Evolutionary conservation across 1,139 yeast species (phyloP).

Genomic region (Lodderomyces orthopsilosis): DNA sequence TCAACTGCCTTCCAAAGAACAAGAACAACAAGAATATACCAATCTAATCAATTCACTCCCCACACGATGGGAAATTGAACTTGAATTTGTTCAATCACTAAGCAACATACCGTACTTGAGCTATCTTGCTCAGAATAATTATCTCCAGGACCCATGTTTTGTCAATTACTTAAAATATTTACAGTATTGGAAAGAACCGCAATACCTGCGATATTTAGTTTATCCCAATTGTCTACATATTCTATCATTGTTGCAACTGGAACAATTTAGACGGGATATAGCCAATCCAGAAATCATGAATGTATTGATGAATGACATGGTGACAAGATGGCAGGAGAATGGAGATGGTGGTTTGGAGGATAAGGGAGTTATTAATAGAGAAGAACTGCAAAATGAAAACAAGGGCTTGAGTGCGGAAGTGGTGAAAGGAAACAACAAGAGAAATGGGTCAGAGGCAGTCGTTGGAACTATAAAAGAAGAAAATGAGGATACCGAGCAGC

Average conservation of each 20-base stretch:
- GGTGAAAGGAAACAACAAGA: neutral
- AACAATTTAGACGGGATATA: slow-evolving; percentile 54
- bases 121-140: slow-evolving; percentile 71
- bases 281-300: slow-evolving; percentile 58
- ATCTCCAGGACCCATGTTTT: slow-evolving; percentile 59
- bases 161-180: slow-evolving; percentile 64
- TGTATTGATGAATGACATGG: slow-evolving; percentile 73
- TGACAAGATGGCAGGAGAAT: slow-evolving; percentile 55
- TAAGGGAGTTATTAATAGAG: neutral
- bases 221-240: slow-evolving; percentile 74
- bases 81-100: slow-evolving; percentile 81
- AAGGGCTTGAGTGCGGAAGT: no score
- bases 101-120: slow-evolving; percentile 75
- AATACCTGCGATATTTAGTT: slow-evolving; percentile 63
- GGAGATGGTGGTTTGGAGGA: slow-evolving; percentile 3
- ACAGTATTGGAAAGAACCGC: slow-evolving; percentile 71
- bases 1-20: slow-evolving; percentile 1
- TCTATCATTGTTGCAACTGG: slow-evolving; percentile 54
- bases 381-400: neutral
- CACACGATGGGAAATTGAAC: slow-evolving; percentile 76
- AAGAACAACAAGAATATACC: slow-evolving; percentile 8
- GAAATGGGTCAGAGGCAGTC: neutral
- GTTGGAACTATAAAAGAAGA: neutral
- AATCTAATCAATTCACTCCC: slow-evolving; percentile 43
- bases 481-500: neutral